Conservation (phyloP, 78 protist species). For the Dictyostelium citrinum region DNA sequence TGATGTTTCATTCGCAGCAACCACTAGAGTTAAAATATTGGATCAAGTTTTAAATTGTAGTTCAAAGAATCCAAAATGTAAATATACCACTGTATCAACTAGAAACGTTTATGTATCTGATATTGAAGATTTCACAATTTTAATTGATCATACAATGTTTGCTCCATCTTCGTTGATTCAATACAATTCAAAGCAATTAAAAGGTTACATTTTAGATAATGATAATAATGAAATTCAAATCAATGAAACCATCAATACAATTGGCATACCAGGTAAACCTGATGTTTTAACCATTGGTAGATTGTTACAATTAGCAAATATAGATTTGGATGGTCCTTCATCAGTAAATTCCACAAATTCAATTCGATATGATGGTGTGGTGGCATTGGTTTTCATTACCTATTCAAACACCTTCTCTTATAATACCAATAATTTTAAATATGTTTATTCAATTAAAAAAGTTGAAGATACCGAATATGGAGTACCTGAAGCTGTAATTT, state of each 20-base stretch:
- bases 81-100: background rate
- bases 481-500: constrained; percentile 19
- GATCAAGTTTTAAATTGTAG: background rate
- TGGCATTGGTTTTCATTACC: constrained; percentile 20
- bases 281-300: constrained; percentile 29
- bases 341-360: background rate
- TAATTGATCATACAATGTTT: constrained; percentile 63
- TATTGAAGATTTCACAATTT: constrained; percentile 37
- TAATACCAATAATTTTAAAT: constrained; percentile 17
- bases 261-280: constrained; percentile 31
- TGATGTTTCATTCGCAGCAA: constrained; percentile 1
- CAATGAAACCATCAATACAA: background rate
- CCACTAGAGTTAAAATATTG: constrained; percentile 26
- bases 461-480: constrained; percentile 14
- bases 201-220: constrained; percentile 14
- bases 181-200: constrained; percentile 14
- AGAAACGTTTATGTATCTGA: constrained; percentile 39
- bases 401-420: constrained; percentile 51
- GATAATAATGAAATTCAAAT: constrained; percentile 19
- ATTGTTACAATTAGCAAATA: background rate
- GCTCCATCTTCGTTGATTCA: constrained; percentile 29
- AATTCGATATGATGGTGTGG: constrained; percentile 48
- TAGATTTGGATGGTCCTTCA: constrained; percentile 7
- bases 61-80: constrained; percentile 13
- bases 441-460: background rate